Conservation (phyloP, 163 green algal genomes). For the Volvox carteri region DNA sequence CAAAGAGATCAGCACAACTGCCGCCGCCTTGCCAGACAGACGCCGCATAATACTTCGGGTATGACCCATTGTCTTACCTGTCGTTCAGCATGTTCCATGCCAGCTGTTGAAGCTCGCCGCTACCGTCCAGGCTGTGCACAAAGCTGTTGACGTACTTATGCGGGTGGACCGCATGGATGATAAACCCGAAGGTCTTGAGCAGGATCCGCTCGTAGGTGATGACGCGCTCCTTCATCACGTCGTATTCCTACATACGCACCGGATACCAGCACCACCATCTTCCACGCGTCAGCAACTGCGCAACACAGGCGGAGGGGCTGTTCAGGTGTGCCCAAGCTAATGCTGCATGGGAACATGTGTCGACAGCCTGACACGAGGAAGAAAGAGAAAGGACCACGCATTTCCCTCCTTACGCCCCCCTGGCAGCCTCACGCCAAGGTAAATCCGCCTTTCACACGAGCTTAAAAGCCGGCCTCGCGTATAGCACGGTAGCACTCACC, state of each 20-base stretch:
- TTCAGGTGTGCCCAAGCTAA: constrained; percentile 1
- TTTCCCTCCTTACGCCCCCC: too few species aligned
- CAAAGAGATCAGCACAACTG: too few species aligned
- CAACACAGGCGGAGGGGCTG: not conserved
- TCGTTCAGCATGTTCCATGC: constrained; percentile 95
- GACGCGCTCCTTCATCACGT: constrained; percentile 82
- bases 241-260: constrained; percentile 74
- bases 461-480: too few species aligned
- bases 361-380: too few species aligned
- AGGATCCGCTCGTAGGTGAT: constrained; percentile 76
- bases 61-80: too few species aligned
- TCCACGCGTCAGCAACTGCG: constrained; percentile 18
- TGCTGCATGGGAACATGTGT: too few species aligned
- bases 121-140: constrained; percentile 63
- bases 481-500: too few species aligned
- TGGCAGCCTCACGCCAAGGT: too few species aligned
- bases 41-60: too few species aligned
- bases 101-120: constrained; percentile 77
- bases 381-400: too few species aligned
- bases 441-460: too few species aligned
- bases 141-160: constrained; percentile 96
- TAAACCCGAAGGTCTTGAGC: constrained; percentile 94
- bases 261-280: constrained; percentile 20
- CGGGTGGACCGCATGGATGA: constrained; percentile 93
- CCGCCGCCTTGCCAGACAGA: too few species aligned